A percentile compares a stretch with the other conserved stretches of the same genome.
These are phyloP conservation scores for Globisporangium echinulatum DNA, from an alignment of 352 stramenopile genomes.

Conservation along the genomic window DNA sequence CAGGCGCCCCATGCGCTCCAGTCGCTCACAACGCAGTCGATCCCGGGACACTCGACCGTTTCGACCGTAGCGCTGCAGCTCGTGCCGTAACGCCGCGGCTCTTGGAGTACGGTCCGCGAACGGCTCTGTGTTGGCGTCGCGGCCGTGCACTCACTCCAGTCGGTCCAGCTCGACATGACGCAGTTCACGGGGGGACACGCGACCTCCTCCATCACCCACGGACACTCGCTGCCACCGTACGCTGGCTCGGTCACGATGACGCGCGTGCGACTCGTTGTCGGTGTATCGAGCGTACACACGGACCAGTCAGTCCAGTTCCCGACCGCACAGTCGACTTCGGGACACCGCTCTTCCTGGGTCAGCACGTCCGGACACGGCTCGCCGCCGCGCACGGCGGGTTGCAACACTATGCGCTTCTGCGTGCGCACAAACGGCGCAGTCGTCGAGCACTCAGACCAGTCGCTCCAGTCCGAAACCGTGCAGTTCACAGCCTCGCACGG, in stretches of 20 bases:
- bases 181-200: slow-evolving; percentile 50
- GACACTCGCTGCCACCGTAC: slow-evolving; percentile 28
- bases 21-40: slow-evolving; percentile 35
- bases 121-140: slow-evolving; percentile 38
- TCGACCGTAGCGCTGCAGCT: slow-evolving; percentile 23
- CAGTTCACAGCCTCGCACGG: slow-evolving; percentile 46
- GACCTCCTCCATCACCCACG: slow-evolving; percentile 17
- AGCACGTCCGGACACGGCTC: slow-evolving; percentile 29
- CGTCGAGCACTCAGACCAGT: slow-evolving; percentile 36
- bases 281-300: slow-evolving; percentile 19
- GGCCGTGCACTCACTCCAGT: slow-evolving; percentile 40
- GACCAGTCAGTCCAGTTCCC: slow-evolving; percentile 34
- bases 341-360: slow-evolving; percentile 27
- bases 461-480: slow-evolving; percentile 36
- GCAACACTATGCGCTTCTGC: slow-evolving; percentile 27
- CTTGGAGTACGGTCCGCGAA: slow-evolving; percentile 26
- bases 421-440: slow-evolving; percentile 31
- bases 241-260: slow-evolving; percentile 12
- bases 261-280: slow-evolving; percentile 23
- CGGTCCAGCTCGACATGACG: slow-evolving; percentile 22
- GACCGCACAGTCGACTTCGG: slow-evolving; percentile 27
- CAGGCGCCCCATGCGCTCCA: slow-evolving; percentile 27
- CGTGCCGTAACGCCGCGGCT: slow-evolving; percentile 28
- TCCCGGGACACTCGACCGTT: slow-evolving; percentile 25
- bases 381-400: slow-evolving; percentile 31